Evolutionary conservation across 305 asterid genomes (phyloP), one percentile per base, ranked within the genome.

Genomic region (Fraxinus velutina): DNA sequence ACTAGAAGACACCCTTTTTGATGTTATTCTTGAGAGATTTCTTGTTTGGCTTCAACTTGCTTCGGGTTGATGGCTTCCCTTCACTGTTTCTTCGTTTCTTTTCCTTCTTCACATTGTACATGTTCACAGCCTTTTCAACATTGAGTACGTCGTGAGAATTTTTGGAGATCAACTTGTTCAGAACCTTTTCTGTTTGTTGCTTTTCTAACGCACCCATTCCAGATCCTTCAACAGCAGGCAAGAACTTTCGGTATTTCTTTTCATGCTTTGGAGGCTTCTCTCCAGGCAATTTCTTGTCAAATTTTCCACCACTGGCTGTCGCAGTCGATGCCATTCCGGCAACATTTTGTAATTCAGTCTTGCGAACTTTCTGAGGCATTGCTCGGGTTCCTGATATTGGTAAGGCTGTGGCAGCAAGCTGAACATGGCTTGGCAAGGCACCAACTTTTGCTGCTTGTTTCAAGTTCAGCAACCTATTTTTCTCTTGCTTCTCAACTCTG

Each of bases 241-340:
- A 84, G 84, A 89, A 96, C 99, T 94, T 94, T 66, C 97, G 86
- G 77, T 86, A 93, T 88, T 96, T 94, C 96, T 96, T 96, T 36
- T 94, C 98, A 76, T 92, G 99, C 89, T 96, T 96, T 6, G 85
- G 91, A 52, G 93, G 91, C 84, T 92, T 96, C 83, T 96, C 99
- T 42, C 98, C 98, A 0, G 94, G 93, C 82, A 96, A 87, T 85
- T 94, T 96, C 90, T 96, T 96, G 90, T 96, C 98, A 76, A 94
- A 96, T 82, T 94, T 96, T 70, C 99, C 98, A 77, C 97, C 97
- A 30, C 99, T 96, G 27, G 99, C 99, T 34, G 99, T 96, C 44
- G 99, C 87, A 64, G 91, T 85, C 57, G 97, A 92, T 74, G 98
- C 98, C 94, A 96, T 81, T 82, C 99, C 99, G 62, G 97, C 98